A percentile compares a stretch with the other conserved stretches of the same genome.
Conservation (phyloP, 75 land plant genomes). For the Sequoiadendron giganteum region DNA sequence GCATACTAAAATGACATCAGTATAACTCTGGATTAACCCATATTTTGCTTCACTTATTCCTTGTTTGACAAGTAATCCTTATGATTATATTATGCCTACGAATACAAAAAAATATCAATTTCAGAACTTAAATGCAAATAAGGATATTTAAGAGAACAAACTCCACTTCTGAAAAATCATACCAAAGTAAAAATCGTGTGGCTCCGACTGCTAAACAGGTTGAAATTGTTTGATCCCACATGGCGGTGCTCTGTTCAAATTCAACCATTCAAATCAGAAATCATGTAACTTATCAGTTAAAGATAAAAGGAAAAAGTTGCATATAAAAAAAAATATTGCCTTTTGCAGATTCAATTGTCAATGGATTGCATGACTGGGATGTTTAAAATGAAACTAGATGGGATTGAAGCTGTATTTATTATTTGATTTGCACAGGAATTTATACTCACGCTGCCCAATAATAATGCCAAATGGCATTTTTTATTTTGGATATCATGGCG, state of each 20-base stretch:
- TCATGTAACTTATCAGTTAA: neutral
- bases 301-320: neutral
- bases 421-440: no score
- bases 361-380: no score
- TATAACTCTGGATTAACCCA: neutral
- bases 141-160: neutral
- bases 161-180: conserved; percentile 11
- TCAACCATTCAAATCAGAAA: neutral
- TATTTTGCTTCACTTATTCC: neutral
- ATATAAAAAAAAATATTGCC: no score
- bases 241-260: conserved; percentile 79
- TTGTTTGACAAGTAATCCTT: neutral
- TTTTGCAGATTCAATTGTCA: no score
- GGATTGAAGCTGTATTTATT: no score
- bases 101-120: neutral
- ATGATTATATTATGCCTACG: neutral
- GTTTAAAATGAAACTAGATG: no score
- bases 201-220: conserved; percentile 83
- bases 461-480: no score
- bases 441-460: no score
- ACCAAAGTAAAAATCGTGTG: conserved; percentile 94
- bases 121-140: neutral
- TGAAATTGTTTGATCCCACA: conserved; percentile 92
- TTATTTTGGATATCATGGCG: no score
- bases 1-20: neutral